Base-by-base conservation (phyloP, 2,329 filamentous ascomycete species). In the Monilinia fructicola region DNA sequence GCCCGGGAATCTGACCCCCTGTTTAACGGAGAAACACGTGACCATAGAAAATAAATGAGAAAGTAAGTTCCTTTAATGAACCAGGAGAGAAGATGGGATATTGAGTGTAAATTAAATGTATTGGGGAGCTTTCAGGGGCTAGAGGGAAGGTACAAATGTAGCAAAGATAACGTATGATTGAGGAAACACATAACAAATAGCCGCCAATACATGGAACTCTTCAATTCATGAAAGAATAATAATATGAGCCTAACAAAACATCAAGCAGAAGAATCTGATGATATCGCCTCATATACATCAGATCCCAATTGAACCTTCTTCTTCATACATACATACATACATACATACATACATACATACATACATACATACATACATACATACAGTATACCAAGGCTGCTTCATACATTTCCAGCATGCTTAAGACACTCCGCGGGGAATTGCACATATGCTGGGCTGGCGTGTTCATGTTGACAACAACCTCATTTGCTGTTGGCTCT, bases 401-500 rank as follows among this genome's bases (percentile, higher is more conserved):
- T 31, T 28, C 23, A 11, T 50, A 23, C 28, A 7, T 48, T 60
- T 50, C 16, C 56, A 35, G 28, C 35, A 60, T 38, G 12, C 42
- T 60, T 11, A 16, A n/a, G 18, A n/a, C 31, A 28, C 31, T 38
- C 58, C 9, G 50, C 44, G 28, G 58, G 48, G 28, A 60, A 60
- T 9, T 60, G 44, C 28, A 21, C 38, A 26, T 21, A 11, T 50
- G 44, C 21, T 46, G 23, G 44, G 44, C 48, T 50, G n/a, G 44
- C 58, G 58, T 60, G 58, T 60, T 38, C 44, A 38, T 21, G 11
- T 60, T 60, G 58, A 60, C 58, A 60, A 60, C 58, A 60, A 50
- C 58, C n/a, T 26, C n/a, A 21, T 38, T 26, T 16, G 56, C 48
- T 60, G 42, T 50, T 60, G 56, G 44, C 56, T 28, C n/a, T 18